Base-by-base conservation (phyloP, 441 rosid genomes). In the Theobroma grandiflorum region DNA sequence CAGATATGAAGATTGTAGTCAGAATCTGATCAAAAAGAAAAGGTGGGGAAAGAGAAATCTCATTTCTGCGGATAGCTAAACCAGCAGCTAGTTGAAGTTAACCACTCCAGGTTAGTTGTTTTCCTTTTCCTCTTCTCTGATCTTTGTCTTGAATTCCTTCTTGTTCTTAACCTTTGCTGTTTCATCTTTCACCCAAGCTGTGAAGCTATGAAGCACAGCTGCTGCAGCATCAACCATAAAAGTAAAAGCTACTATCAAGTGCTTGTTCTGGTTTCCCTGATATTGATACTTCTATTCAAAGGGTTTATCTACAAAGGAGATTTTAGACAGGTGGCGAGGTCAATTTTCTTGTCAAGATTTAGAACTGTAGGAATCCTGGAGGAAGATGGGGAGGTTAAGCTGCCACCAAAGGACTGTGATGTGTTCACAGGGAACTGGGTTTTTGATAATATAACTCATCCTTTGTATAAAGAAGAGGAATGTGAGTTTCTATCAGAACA, bases 351-450 rank as follows among this genome's bases (percentile, higher is more conserved):
- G 38, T 37, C 59, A 47, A 75, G 37, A 40, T 49, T 61, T 26
- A 75, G 49, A 75, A 81, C 87, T 10, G 76, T 78, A 14, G 79
- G 65, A 75, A 67, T 16, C 45, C 2, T 8, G 14, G 84, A 85
- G 47, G 92, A 89, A 76, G 87, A 79, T 16, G 90, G 82, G n/a
- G 86, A 87, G 1, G 90, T 88, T 14, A 90, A 90, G 65, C 79
- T 91, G 83, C 97, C 94, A 11, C 94, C 69, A 26, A 59, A 82
- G 72, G 91, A 84, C 4, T 90, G 93, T 42, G 90, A 90, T 79
- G 55, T 90, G 76, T 90, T 90, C 85, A 90, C 84, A 20, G 93
- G 91, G 79, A 84, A 84, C 8, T 90, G 93, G 93, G 88, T 88
- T 61, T 79, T 82, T 37, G 92, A 90, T 52, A 87, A 84, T 74